These are phyloP conservation scores for Magnaporthales sp. DNA, from an alignment of 2,329 filamentous ascomycete genomes.

Conservation along the genomic window DNA sequence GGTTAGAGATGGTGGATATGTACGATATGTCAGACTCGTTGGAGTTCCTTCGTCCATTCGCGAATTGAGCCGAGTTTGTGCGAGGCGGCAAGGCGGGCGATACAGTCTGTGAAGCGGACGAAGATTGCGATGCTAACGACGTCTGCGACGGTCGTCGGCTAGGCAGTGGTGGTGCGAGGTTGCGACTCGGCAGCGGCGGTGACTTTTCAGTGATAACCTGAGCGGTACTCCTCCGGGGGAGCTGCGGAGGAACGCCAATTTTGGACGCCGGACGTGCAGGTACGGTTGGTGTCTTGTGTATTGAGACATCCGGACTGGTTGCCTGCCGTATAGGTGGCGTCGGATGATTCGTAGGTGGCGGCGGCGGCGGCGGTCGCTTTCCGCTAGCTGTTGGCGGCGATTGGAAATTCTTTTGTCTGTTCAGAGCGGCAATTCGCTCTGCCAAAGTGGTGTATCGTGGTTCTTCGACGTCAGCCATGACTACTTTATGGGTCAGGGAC, in stretches of 20 bases:
- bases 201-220: slow-evolving; percentile 11
- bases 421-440: slow-evolving; percentile 56
- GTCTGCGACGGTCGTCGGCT: slow-evolving; percentile 24
- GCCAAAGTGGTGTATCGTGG: slow-evolving; percentile 52
- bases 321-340: slow-evolving; percentile 21
- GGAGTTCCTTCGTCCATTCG: slow-evolving; percentile 41
- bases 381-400: slow-evolving; percentile 20
- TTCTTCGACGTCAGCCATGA: slow-evolving; percentile 54
- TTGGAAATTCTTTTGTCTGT: slow-evolving; percentile 51
- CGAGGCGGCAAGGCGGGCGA: slow-evolving; percentile 44
- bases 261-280: slow-evolving; percentile 26
- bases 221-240: slow-evolving; percentile 29
- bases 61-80: slow-evolving; percentile 33
- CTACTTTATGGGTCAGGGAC: background rate
- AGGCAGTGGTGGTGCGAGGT: slow-evolving; percentile 26
- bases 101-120: slow-evolving; percentile 15
- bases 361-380: slow-evolving; percentile 35
- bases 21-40: slow-evolving; percentile 49
- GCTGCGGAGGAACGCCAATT: slow-evolving; percentile 21
- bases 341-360: slow-evolving; percentile 32
- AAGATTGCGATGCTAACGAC: background rate
- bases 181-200: slow-evolving; percentile 18
- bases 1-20: slow-evolving; percentile 42
- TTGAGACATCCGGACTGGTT: slow-evolving; percentile 11
- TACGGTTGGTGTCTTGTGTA: slow-evolving; percentile 24